phyloP scores from a whole-genome alignment of 805 yeast species.

The Candida odintsovae region DNA sequence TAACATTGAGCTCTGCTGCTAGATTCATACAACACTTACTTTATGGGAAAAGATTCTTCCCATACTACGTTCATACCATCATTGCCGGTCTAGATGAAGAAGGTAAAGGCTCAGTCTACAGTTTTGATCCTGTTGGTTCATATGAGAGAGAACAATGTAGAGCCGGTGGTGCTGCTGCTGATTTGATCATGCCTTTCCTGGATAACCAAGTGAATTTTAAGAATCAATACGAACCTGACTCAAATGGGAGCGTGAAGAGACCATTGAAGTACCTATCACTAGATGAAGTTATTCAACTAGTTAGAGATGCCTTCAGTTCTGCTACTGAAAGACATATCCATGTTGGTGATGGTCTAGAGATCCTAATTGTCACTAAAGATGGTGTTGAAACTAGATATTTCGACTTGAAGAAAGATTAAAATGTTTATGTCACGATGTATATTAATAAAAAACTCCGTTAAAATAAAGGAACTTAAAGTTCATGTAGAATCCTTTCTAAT shows the following conservation, averaged over 20 bases:
- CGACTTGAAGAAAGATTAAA: constrained; percentile 82
- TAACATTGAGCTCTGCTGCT: constrained; percentile 73
- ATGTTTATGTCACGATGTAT: neutral
- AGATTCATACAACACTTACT: constrained; percentile 84
- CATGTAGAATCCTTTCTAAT: constrained; percentile 1
- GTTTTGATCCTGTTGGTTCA: constrained; percentile 97
- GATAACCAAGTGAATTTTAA: constrained; percentile 96
- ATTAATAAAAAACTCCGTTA: neutral
- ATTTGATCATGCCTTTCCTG: constrained; percentile 93
- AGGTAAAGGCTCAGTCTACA: constrained; percentile 92
- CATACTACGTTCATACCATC: constrained; percentile 92
- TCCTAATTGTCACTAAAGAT: constrained; percentile 85
- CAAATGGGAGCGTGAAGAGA: constrained; percentile 61
- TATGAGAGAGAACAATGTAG: constrained; percentile 96
- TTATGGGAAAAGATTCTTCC: constrained; percentile 92
- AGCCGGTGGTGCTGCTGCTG: constrained; percentile 97
- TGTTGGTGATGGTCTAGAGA: constrained; percentile 95
- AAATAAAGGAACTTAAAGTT: neutral
- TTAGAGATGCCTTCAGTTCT: constrained; percentile 89
- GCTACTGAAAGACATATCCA: constrained; percentile 98
- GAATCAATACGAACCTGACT: constrained; percentile 81
- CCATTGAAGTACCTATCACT: constrained; percentile 58
- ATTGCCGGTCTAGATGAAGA: constrained; percentile 83
- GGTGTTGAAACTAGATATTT: constrained; percentile 81
- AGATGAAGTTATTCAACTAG: constrained; percentile 83